These are phyloP conservation scores for Epichloe sibirici DNA, from an alignment of 2,329 filamentous ascomycete genomes.

Conservation along the genomic window DNA sequence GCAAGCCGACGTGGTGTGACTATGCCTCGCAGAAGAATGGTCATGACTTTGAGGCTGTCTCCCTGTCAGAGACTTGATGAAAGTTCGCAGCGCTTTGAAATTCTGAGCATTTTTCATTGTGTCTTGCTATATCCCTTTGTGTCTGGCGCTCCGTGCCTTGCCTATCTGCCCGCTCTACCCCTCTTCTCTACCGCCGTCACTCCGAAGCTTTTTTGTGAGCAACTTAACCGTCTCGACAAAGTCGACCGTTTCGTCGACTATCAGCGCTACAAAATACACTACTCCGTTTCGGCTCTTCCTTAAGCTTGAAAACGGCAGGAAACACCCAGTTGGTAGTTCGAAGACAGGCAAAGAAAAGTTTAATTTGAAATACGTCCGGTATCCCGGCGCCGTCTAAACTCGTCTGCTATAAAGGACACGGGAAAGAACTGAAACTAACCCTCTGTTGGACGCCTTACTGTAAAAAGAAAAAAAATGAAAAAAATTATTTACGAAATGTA, in stretches of 20 bases:
- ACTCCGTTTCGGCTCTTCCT: neutral
- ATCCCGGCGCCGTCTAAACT: neutral
- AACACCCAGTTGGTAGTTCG: neutral
- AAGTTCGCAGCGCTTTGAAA: neutral
- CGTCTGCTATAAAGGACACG: neutral
- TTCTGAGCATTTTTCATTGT: slow-evolving; percentile 2
- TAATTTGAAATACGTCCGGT: neutral
- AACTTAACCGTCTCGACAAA: neutral
- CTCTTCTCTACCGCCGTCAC: neutral
- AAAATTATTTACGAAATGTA: slow-evolving; percentile 43
- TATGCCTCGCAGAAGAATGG: slow-evolving; percentile 9
- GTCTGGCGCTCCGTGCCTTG: neutral
- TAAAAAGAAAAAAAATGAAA: neutral
- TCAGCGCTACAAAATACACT: neutral
- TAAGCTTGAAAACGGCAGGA: neutral
- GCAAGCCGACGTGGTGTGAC: slow-evolving; percentile 3
- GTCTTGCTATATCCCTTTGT: slow-evolving; percentile 4
- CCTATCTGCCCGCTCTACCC: neutral
- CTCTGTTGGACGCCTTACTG: neutral
- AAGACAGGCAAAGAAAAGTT: neutral
- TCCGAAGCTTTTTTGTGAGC: neutral
- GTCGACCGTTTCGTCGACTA: neutral
- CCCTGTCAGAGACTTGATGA: neutral
- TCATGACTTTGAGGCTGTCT: neutral
- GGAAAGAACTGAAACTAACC: neutral